Conservation (phyloP, 768 basidiomycete genomes). For the Auricularia auricula-judae region DNA sequence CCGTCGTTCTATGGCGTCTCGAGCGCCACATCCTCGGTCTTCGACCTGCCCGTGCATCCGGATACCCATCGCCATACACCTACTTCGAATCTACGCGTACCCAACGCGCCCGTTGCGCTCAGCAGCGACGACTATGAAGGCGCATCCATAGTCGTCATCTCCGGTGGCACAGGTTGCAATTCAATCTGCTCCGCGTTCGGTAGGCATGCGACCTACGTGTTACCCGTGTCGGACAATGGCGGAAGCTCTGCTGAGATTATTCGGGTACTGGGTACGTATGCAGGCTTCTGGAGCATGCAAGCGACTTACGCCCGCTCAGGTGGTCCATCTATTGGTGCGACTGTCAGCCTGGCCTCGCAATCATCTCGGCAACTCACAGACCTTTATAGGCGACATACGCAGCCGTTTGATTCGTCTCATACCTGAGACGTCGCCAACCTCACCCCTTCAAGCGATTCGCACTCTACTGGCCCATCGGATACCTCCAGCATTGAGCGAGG, state of each 20-base stretch:
- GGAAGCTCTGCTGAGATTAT: conserved; percentile 94
- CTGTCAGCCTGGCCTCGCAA: neutral
- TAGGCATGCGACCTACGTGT: conserved; percentile 59
- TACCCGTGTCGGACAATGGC: conserved; percentile 93
- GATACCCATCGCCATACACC: neutral
- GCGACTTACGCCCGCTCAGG: conserved; percentile 22
- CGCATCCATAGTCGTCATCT: conserved; percentile 59
- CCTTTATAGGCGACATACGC: conserved; percentile 63
- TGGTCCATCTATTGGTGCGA: conserved; percentile 69
- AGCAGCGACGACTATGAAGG: neutral
- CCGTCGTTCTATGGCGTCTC: neutral
- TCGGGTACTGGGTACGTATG: conserved; percentile 48
- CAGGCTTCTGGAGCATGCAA: neutral
- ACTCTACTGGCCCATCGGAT: conserved; percentile 71
- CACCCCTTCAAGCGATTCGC: conserved; percentile 64
- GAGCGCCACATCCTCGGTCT: neutral
- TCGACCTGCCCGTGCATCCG: neutral
- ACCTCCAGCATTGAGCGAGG: conserved; percentile 53
- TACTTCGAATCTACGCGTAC: neutral
- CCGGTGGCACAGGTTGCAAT: conserved; percentile 93
- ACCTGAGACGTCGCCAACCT: conserved; percentile 44
- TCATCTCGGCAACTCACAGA: neutral
- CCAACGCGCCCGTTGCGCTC: neutral
- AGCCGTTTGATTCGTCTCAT: conserved; percentile 85
- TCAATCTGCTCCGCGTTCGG: conserved; percentile 80